Conservation (phyloP, 345 rosid genomes). For the Eucalyptus sp. region DNA sequence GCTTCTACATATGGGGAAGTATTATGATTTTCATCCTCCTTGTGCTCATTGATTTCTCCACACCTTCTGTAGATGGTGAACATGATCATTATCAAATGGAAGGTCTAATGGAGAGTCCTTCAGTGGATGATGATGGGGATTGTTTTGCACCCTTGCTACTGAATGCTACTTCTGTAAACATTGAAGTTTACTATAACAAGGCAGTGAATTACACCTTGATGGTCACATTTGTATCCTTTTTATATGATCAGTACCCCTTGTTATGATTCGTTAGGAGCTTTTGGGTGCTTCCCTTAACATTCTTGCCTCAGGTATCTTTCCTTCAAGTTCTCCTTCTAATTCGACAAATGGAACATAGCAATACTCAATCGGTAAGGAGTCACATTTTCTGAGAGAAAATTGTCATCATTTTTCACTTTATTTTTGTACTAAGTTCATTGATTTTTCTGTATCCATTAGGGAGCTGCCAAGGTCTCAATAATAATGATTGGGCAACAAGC, state of each 20-base stretch:
- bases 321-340: slow-evolving; percentile 93
- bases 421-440: neutral
- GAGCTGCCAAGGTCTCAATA: slow-evolving; percentile 95
- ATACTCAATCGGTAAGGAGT: slow-evolving; percentile 83
- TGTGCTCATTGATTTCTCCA: neutral
- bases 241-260: neutral
- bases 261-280: neutral
- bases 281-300: slow-evolving; percentile 44
- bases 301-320: slow-evolving; percentile 60
- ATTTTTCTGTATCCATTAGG: slow-evolving; percentile 25
- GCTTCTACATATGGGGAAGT: neutral
- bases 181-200: slow-evolving; percentile 91
- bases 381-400: neutral
- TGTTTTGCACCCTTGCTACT: slow-evolving; percentile 78
- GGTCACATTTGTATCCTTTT: slow-evolving; percentile 99
- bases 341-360: slow-evolving; percentile 96
- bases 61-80: slow-evolving; percentile 48
- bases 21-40: neutral
- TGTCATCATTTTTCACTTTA: neutral
- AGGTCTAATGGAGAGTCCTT: slow-evolving; percentile 93
- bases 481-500: slow-evolving; percentile 97
- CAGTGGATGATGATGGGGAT: slow-evolving; percentile 84
- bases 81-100: slow-evolving; percentile 65
- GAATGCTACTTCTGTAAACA: slow-evolving; percentile 88
- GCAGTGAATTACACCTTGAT: slow-evolving; percentile 97